These are phyloP conservation scores for Aspergillus piperis DNA, from an alignment of 2,329 filamentous ascomycete species.

Conservation along the genomic window DNA sequence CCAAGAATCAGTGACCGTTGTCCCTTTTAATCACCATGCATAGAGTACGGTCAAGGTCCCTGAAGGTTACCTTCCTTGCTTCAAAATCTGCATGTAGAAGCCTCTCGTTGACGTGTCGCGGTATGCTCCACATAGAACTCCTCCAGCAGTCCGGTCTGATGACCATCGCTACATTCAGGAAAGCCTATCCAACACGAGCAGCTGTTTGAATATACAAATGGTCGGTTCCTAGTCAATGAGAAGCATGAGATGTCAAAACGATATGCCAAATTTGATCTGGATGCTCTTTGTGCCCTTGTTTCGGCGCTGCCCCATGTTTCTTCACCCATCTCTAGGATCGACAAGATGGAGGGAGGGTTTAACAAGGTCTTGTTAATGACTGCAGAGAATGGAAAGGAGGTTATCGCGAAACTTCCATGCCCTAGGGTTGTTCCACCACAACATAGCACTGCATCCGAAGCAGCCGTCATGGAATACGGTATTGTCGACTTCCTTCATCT, in stretches of 20 bases:
- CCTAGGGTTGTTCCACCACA: constrained; percentile 17
- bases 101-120: too few relatives aligned
- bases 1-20: too few relatives aligned
- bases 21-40: too few relatives aligned
- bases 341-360: constrained; percentile 34
- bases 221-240: constrained; percentile 32
- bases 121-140: too few relatives aligned
- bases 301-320: constrained; percentile 18
- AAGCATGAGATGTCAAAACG: constrained; percentile 25
- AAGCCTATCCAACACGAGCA: constrained; percentile 3
- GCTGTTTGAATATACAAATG: constrained; percentile 32
- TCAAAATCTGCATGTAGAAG: too few relatives aligned
- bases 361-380: constrained; percentile 30
- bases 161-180: neutral
- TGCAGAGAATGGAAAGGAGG: constrained; percentile 21
- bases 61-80: too few relatives aligned
- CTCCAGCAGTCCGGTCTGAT: too few relatives aligned
- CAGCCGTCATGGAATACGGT: constrained; percentile 27
- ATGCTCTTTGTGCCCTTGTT: constrained; percentile 31
- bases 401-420: constrained; percentile 29
- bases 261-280: constrained; percentile 32
- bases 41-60: too few relatives aligned
- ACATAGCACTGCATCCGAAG: constrained; percentile 29
- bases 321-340: constrained; percentile 29
- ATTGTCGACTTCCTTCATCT: neutral